Conservation (phyloP, 441 rosid genomes). For the Omphalea diandra region DNA sequence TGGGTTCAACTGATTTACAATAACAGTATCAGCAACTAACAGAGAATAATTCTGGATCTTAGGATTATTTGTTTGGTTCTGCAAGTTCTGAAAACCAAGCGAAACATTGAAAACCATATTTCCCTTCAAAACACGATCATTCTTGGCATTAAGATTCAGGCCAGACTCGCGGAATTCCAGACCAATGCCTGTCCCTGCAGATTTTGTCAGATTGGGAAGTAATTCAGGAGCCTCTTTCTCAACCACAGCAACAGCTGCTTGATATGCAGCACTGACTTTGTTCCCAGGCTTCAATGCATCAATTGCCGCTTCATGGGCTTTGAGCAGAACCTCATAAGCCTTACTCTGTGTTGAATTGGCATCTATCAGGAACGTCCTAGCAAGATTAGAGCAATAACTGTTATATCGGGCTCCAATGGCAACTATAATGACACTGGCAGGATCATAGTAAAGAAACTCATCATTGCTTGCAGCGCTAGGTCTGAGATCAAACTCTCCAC, state of each 20-base stretch:
- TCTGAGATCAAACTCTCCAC: conserved; percentile 77
- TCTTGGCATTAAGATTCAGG: conserved; percentile 49
- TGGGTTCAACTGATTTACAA: conserved; percentile 54
- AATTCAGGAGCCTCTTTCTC: conserved; percentile 75
- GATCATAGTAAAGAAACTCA: conserved; percentile 64
- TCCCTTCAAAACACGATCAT: too few species aligned
- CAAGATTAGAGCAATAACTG: conserved; percentile 84
- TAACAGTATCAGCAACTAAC: conserved; percentile 78
- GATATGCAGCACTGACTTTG: conserved; percentile 51
- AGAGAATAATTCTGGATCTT: conserved; percentile 59
- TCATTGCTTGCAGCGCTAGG: conserved; percentile 91
- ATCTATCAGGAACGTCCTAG: conserved; percentile 79
- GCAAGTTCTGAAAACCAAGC: conserved; percentile 87
- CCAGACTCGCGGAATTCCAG: conserved; percentile 91
- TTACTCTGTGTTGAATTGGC: conserved; percentile 65
- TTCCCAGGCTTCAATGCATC: conserved; percentile 63
- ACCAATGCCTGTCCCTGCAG: conserved; percentile 93
- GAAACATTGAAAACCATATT: conserved; percentile 83
- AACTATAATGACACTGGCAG: conserved; percentile 73
- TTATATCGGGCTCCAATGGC: conserved; percentile 80
- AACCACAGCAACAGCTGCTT: conserved; percentile 62
- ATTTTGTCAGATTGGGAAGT: conserved; percentile 58
- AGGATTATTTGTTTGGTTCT: conserved; percentile 43
- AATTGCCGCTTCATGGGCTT: conserved; percentile 81
- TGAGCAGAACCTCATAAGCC: conserved; percentile 82